These are phyloP conservation scores for Schizochytrium sp. DNA, from an alignment of 108 stramenopile species.

Conservation along the genomic window DNA sequence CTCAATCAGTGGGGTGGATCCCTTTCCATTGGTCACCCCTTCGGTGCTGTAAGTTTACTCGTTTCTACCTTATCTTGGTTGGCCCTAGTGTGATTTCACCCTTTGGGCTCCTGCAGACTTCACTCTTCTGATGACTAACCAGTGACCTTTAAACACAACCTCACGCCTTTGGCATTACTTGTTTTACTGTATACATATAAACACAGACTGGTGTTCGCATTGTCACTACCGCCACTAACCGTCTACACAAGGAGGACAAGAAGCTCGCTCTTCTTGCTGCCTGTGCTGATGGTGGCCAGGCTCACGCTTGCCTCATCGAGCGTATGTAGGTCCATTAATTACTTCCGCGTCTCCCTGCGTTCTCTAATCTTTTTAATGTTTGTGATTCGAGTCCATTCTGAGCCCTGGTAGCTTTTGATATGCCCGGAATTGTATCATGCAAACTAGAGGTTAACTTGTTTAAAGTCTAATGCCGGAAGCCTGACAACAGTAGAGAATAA, in stretches of 20 bases:
- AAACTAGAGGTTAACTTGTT: too few species aligned
- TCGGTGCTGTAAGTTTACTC: slow-evolving; percentile 83
- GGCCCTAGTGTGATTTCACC: neutral
- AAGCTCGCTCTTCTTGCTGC: slow-evolving; percentile 95
- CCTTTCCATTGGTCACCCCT: slow-evolving; percentile 97
- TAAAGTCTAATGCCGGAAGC: too few species aligned
- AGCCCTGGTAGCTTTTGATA: neutral
- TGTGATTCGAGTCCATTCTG: neutral
- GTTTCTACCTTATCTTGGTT: neutral
- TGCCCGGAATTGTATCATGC: too few species aligned
- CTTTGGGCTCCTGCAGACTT: neutral
- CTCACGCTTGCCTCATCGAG: slow-evolving; percentile 90
- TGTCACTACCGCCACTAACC: slow-evolving; percentile 93
- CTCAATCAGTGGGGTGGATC: slow-evolving; percentile 96
- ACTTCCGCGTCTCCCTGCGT: neutral
- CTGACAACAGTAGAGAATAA: too few species aligned
- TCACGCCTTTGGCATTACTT: too few species aligned
- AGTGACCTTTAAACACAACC: too few species aligned
- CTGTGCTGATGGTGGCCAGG: slow-evolving; percentile 97
- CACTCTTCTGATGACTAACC: too few species aligned
- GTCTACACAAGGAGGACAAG: slow-evolving; percentile 90
- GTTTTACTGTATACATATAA: too few species aligned
- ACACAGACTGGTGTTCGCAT: slow-evolving; percentile 83
- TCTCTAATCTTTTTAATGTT: neutral
- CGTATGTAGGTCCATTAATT: slow-evolving; percentile 64